phyloP scores from a whole-genome alignment of 129 eudicot species.

The Helianthus tuberosus region DNA sequence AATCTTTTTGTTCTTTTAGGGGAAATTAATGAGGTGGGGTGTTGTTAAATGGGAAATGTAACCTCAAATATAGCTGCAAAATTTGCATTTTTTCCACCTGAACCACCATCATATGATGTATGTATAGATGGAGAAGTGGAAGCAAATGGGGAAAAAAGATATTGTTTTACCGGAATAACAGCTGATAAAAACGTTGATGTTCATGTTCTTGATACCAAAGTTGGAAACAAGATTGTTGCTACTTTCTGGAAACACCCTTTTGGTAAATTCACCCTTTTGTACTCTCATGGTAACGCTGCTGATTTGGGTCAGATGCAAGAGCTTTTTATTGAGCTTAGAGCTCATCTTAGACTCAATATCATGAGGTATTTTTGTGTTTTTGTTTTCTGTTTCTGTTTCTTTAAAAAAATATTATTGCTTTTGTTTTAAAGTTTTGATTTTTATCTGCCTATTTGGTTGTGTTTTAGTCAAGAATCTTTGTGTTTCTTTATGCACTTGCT shows the following conservation, averaged over 20 bases:
- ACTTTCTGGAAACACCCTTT: conserved; percentile 94
- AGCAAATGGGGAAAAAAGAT: conserved; percentile 44
- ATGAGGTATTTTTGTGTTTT: conserved; percentile 56
- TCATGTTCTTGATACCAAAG: conserved; percentile 79
- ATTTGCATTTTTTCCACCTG: conserved; percentile 98
- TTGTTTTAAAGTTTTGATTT: conserved; percentile 11
- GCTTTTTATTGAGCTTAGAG: conserved; percentile 92
- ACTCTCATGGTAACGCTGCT: conserved; percentile 99
- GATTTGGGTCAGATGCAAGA: conserved; percentile 99
- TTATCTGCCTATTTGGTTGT: conserved; percentile 9
- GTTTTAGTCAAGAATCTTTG: conserved; percentile 10
- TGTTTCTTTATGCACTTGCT: background rate
- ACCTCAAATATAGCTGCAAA: conserved; percentile 92
- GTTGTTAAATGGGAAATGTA: conserved; percentile 83
- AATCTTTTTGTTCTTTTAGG: background rate
- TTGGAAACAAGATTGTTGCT: conserved; percentile 84
- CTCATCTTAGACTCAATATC: conserved; percentile 86
- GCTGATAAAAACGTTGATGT: conserved; percentile 84
- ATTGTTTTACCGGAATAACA: conserved; percentile 68
- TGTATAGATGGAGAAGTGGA: conserved; percentile 60
- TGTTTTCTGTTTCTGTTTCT: background rate
- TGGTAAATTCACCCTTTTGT: conserved; percentile 77
- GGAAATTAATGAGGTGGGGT: conserved; percentile 47
- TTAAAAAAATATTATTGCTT: background rate
- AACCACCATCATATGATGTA: conserved; percentile 92